Conservation (phyloP, 83 land plant genomes). For the Diphasiastrum complanatum region DNA sequence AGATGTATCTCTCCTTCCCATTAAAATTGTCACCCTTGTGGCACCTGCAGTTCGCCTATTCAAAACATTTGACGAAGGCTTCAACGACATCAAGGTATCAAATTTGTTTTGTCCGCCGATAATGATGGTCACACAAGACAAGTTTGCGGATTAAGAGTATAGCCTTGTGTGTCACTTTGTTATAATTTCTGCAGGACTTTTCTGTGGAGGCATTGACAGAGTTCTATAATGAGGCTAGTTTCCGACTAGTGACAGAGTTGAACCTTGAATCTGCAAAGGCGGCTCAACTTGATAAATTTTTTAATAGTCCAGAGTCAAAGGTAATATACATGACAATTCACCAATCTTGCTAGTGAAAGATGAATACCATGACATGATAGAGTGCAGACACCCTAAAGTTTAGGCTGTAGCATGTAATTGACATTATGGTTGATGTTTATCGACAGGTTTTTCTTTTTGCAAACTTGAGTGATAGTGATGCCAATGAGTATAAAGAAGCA, state of each 20-base stretch:
- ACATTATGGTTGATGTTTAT: too few species aligned
- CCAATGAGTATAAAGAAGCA: slow-evolving; percentile 39
- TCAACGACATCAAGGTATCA: slow-evolving; percentile 73
- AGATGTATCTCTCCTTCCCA: slow-evolving; percentile 59
- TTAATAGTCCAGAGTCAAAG: slow-evolving; percentile 55
- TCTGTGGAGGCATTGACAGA: slow-evolving; percentile 51
- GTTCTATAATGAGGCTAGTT: slow-evolving; percentile 59
- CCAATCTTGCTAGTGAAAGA: too few species aligned
- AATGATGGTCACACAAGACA: too few species aligned
- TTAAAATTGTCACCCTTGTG: slow-evolving; percentile 43
- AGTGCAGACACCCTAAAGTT: too few species aligned
- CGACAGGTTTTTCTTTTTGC: slow-evolving; percentile 57
- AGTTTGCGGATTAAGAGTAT: too few species aligned
- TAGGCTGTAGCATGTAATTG: too few species aligned
- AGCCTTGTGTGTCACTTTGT: slow-evolving; percentile 2
- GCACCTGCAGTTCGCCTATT: slow-evolving; percentile 65
- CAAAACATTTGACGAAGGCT: slow-evolving; percentile 82
- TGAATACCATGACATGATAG: too few species aligned
- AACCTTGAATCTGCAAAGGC: slow-evolving; percentile 54
- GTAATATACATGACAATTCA: too few species aligned
- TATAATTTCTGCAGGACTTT: slow-evolving; percentile 50
- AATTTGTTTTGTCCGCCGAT: too few species aligned
- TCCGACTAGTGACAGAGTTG: slow-evolving; percentile 57
- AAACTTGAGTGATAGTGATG: slow-evolving; percentile 38
- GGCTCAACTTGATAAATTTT: slow-evolving; percentile 57